Conservation (phyloP, 2,329 filamentous ascomycete species). For the Claviceps sp. region DNA sequence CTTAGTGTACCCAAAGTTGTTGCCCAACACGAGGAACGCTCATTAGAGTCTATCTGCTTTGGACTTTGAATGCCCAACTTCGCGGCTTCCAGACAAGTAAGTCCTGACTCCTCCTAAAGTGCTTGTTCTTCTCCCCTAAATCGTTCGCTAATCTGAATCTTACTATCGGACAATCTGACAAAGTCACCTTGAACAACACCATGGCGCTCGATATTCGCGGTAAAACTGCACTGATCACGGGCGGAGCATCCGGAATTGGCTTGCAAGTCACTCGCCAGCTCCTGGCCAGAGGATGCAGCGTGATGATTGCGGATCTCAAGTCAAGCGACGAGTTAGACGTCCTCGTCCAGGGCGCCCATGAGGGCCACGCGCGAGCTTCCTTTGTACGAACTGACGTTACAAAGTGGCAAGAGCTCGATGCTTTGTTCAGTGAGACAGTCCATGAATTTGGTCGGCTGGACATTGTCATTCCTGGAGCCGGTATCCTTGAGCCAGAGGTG, state of each 20-base stretch:
- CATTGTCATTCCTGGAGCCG: conserved; percentile 3
- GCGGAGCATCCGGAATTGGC: conserved; percentile 17
- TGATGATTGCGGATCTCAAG: conserved; percentile 22
- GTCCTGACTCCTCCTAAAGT: too few species aligned
- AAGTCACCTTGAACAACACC: background rate
- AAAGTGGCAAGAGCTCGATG: conserved; percentile 17
- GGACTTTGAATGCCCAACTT: too few species aligned
- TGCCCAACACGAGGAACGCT: too few species aligned
- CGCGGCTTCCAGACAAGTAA: too few species aligned
- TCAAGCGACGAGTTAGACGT: conserved; percentile 18
- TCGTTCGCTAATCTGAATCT: too few species aligned
- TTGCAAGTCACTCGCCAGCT: conserved; percentile 21
- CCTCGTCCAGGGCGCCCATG: background rate
- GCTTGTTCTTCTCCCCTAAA: too few species aligned
- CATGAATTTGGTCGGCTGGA: conserved; percentile 3
- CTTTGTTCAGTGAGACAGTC: conserved; percentile 16
- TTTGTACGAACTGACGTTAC: conserved; percentile 25
- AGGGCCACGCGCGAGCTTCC: conserved; percentile 13
- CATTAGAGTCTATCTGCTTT: too few species aligned
- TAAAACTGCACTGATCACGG: conserved; percentile 5
- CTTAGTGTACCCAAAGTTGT: too few species aligned
- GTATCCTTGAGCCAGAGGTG: conserved; percentile 3
- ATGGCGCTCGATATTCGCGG: conserved; percentile 7
- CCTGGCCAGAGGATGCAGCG: conserved; percentile 20
- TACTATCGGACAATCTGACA: too few species aligned